Conservation (phyloP, 495 filamentous ascomycete genomes). For the Zalerion maritima region DNA sequence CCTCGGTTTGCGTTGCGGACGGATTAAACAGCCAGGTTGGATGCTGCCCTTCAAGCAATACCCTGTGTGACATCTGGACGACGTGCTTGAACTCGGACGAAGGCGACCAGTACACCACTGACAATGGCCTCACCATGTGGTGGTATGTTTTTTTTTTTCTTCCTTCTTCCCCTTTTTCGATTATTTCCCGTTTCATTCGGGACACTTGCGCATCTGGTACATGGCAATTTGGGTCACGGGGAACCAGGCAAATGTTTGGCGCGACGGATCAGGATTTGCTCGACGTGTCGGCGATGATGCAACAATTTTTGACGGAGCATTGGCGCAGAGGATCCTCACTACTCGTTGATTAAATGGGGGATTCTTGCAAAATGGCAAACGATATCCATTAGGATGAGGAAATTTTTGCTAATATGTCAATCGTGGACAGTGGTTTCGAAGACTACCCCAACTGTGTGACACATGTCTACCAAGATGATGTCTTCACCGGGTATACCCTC, state of each 20-base stretch:
- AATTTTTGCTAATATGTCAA: no score
- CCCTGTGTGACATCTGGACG: slow-evolving; percentile 10
- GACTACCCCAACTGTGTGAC: slow-evolving; percentile 14
- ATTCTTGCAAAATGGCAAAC: no score
- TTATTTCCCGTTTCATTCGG: no score
- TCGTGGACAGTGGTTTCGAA: slow-evolving; percentile 9
- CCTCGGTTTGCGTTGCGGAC: slow-evolving; percentile 12
- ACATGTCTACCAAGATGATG: slow-evolving; percentile 8
- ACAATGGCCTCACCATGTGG: slow-evolving; percentile 13
- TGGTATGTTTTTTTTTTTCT: slow-evolving; percentile 9
- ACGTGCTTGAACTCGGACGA: slow-evolving; percentile 11
- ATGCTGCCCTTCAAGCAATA: slow-evolving; percentile 12
- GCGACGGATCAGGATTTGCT: no score
- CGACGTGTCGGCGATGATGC: no score
- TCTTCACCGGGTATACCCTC: slow-evolving; percentile 10
- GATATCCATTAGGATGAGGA: no score
- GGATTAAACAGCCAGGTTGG: slow-evolving; percentile 10
- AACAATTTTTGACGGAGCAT: no score
- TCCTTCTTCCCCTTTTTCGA: no score
- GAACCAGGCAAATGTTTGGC: no score
- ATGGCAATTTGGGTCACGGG: no score
- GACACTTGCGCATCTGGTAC: not conserved
- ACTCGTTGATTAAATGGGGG: no score
- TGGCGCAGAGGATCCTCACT: no score
- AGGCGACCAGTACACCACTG: slow-evolving; percentile 5